Base-by-base conservation (phyloP, 371 early-diverging fungal genomes). In the Mortierella sp. region DNA sequence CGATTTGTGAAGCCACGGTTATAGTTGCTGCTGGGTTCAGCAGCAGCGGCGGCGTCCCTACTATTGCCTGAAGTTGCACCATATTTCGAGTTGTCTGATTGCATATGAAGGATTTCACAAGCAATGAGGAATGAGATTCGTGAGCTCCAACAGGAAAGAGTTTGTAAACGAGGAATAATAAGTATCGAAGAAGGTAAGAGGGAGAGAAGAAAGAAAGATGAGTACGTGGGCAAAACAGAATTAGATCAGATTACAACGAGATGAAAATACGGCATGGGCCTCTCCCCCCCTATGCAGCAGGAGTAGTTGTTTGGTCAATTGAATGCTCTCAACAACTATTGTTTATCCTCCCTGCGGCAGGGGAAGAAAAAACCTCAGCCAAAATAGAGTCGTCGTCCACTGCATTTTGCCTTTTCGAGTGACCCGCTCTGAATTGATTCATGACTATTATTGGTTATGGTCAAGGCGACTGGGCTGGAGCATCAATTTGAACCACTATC, bases 71-170 rank as follows among this genome's bases (percentile, higher is more conserved):
- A 33, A 16, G 61, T 62, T n/a, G 64, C 48, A 28, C 65, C 58
- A 38, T 64, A 71, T 33, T 58, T 43, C n/a, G 72, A 65, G 53
- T 67, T 45, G 63, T 73, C 67, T 22, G 48, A 19, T n/a, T 65
- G 72, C 65, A 71, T 65, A n/a, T 43, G 38, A 60, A 41, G 11
- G 41, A 40, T 33, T 21, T 33, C 48, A 47, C 13, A 24, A 38
- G 5, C n/a, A 50, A 19, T 36, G 22, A 15, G n/a, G 13, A 21
- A 53, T 11, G 52, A 28, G 65, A 52, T 8, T 7, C 38, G 57
- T 7, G 40, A 53, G 55, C 36, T 16, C 28, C 22, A 36, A 55
- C 22, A 15, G 38, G 7, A 50, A 32, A 10, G 13, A 21, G 28
- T 28, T 28, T 28, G 47, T 9, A 45, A 32, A 21, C 24, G 38